A percentile compares a stretch with the other conserved stretches of the same genome.
Conservation (phyloP, 495 filamentous ascomycete genomes). For the Pyrenopolyporus hunteri region DNA sequence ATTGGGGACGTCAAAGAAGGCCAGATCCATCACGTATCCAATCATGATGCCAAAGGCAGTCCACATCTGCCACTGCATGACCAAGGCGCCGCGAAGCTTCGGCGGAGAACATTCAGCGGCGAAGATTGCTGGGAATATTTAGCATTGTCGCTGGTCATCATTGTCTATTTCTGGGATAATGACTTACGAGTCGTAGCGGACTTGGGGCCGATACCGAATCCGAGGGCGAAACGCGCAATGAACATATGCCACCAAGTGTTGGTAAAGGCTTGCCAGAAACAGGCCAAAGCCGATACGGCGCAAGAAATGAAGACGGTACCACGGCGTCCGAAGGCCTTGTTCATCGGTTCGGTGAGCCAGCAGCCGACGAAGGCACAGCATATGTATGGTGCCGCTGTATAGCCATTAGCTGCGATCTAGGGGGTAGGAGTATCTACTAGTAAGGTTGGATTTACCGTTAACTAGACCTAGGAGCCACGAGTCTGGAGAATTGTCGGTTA, state of each 20-base stretch:
- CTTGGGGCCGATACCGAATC: slow-evolving; percentile 82
- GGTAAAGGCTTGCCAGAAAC: slow-evolving; percentile 78
- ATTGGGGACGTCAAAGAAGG: slow-evolving; percentile 69
- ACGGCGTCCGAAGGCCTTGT: slow-evolving; percentile 77
- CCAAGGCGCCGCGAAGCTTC: slow-evolving; percentile 71
- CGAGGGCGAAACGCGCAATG: slow-evolving; percentile 71
- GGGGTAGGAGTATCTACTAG: slow-evolving; percentile 40
- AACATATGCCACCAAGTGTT: slow-evolving; percentile 79
- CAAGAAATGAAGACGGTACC: slow-evolving; percentile 77
- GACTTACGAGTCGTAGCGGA: slow-evolving; percentile 67
- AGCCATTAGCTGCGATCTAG: slow-evolving; percentile 6
- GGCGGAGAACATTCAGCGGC: slow-evolving; percentile 78
- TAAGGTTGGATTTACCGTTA: slow-evolving; percentile 49
- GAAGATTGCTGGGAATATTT: slow-evolving; percentile 56
- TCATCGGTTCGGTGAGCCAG: slow-evolving; percentile 84
- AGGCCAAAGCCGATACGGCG: slow-evolving; percentile 62
- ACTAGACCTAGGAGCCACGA: slow-evolving; percentile 74
- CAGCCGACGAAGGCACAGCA: slow-evolving; percentile 78
- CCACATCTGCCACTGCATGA: slow-evolving; percentile 83
- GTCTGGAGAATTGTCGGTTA: slow-evolving; percentile 32
- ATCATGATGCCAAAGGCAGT: slow-evolving; percentile 85
- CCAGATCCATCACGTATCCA: slow-evolving; percentile 74
- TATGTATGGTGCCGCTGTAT: slow-evolving; percentile 65
- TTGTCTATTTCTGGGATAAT: neutral
- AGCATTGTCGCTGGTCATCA: neutral